Evolutionary conservation across 768 basidiomycete species (phyloP), one percentile per base, ranked within the genome.

Genomic region (Coprinopsis cinerea): DNA sequence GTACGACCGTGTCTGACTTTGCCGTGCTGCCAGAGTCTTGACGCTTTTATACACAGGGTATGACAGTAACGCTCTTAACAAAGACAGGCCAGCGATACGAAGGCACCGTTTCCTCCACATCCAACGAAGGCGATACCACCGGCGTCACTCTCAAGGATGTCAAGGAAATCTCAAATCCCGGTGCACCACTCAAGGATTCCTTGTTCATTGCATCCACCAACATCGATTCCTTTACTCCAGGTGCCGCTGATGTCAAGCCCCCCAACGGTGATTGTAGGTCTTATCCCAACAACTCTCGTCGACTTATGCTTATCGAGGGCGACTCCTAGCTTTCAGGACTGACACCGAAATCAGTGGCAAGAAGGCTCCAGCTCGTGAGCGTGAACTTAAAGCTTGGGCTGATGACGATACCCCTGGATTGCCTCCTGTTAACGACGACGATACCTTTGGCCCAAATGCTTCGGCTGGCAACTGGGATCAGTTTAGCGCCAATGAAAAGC

Each of bases 401-500:
- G 67, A 82, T 20, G 70, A 72, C 44, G 51, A 62, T 1, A 67
- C 76, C 23, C 61, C 67, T 2, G 54, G 64, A 17, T 44, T 63
- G 15, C 48, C 59, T 15, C 54, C 62, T 26, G 54, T 64, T 20
- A 56, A 60, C 60, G 88, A 90, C 60, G 88, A 88, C 26, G 51
- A 78, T 49, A 89, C 87, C 0, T 91, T 90, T 57, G 85, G 75
- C 10, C 66, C 55, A 24, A 57, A 75, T 14, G 64, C 58, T 37
- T 70, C 67, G 51, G 62, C 67, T 24, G 60, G 73, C 1, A 32
- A 6, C 10, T 93, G 94, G 91, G 93, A 99, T 66, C 92, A 96
- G 66, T 99, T 95, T 59, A 84, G 83, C 17, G 90, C 74, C 35
- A 99, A 98, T 67, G 95, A 98, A 67, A 76, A 87, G 58, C 74